Conservation (phyloP, 352 stramenopile species). For the Phytophthora tentaculata region DNA sequence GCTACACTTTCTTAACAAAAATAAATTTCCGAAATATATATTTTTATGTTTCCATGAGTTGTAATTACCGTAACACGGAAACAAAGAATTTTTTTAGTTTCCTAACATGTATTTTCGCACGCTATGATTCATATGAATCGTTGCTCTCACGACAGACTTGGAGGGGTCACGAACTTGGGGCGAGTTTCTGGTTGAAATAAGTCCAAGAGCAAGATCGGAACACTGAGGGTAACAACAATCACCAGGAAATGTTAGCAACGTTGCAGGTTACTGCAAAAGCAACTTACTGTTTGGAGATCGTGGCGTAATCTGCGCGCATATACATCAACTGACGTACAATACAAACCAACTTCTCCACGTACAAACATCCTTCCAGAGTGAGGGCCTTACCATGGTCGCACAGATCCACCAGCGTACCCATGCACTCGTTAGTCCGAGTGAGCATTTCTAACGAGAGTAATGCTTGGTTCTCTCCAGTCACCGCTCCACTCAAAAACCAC, state of each 20-base stretch:
- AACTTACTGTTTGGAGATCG: constrained; percentile 15
- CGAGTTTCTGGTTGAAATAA: background rate
- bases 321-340: constrained; percentile 27
- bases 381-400: constrained; percentile 21
- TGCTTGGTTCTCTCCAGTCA: constrained; percentile 10
- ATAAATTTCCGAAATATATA: too few relatives aligned
- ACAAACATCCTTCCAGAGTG: constrained; percentile 22
- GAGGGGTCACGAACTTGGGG: too few relatives aligned
- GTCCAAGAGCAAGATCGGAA: background rate
- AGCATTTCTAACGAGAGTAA: constrained; percentile 14
- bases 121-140: too few relatives aligned
- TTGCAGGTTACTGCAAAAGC: background rate
- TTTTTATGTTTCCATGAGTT: too few relatives aligned
- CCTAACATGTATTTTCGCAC: too few relatives aligned
- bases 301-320: constrained; percentile 20
- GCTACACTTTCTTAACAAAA: too few relatives aligned
- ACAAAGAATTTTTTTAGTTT: too few relatives aligned
- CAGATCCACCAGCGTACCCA: constrained; percentile 7
- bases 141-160: too few relatives aligned
- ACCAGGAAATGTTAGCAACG: background rate
- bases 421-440: constrained; percentile 19
- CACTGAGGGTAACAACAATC: background rate
- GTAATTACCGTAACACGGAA: too few relatives aligned
- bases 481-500: constrained; percentile 25
- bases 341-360: constrained; percentile 26